Conservation (phyloP, 106 monocot genomes). For the Dendrobium chrysotoxum region DNA sequence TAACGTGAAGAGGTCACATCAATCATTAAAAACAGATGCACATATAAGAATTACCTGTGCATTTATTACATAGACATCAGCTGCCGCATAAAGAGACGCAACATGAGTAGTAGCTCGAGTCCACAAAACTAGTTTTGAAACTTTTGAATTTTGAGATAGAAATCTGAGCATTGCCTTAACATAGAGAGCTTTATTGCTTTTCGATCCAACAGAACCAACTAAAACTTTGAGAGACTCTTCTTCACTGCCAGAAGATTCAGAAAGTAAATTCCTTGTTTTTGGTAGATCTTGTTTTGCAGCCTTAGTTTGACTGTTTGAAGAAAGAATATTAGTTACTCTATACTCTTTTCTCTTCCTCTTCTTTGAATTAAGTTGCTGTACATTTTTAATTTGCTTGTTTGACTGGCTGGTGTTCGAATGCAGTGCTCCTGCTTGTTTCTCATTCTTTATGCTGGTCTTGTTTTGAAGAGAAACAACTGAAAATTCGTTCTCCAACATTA, state of each 20-base stretch:
- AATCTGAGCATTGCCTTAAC: slow-evolving; percentile 60
- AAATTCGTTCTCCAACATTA: slow-evolving; percentile 25
- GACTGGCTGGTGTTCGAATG: slow-evolving; percentile 16
- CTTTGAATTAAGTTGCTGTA: slow-evolving; percentile 20
- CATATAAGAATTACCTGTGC: slow-evolving; percentile 52
- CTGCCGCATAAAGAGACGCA: slow-evolving; percentile 83
- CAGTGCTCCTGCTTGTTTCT: slow-evolving; percentile 10
- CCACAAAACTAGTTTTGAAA: slow-evolving; percentile 63
- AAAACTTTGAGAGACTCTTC: slow-evolving; percentile 54
- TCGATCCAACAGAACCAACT: slow-evolving; percentile 91
- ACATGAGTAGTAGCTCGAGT: slow-evolving; percentile 81
- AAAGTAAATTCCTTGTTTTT: slow-evolving; percentile 39
- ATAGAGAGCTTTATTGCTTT: slow-evolving; percentile 85
- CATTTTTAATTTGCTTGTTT: slow-evolving; percentile 13
- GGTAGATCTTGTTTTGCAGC: slow-evolving; percentile 1
- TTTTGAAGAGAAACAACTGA: slow-evolving; percentile 28
- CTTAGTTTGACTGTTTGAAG: slow-evolving; percentile 10
- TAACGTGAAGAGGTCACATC: not conserved
- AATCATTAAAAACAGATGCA: not conserved
- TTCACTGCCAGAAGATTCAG: slow-evolving; percentile 15
- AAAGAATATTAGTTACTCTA: slow-evolving; percentile 13
- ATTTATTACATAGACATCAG: slow-evolving; percentile 89
- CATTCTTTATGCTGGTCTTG: slow-evolving; percentile 10
- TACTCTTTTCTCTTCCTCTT: slow-evolving; percentile 31
- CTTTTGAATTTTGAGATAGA: slow-evolving; percentile 62